Percentiles rank a stretch among this genome's conserved stretches.
Evolutionary conservation across 2,329 filamentous ascomycete species (phyloP).

Genomic region (Dissoconium aciculare): DNA sequence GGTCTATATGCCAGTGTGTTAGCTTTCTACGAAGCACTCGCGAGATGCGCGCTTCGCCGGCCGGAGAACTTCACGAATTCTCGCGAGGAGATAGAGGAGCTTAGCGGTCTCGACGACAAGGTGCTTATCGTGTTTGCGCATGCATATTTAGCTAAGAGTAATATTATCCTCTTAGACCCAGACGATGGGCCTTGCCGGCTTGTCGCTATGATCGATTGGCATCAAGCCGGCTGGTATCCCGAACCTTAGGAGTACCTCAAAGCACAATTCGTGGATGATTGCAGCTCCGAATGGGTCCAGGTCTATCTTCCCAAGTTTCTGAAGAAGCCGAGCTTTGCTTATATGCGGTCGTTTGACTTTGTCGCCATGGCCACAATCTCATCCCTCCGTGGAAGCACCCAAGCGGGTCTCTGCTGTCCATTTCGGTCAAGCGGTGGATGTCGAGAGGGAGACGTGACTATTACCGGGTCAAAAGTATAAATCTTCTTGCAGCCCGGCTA

Average conservation of each 20-base stretch:
- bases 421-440: no score
- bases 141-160: conserved; percentile 32
- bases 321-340: background rate
- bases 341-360: background rate
- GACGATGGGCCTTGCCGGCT: conserved; percentile 10
- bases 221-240: conserved; percentile 10
- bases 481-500: no score
- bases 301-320: background rate
- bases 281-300: background rate
- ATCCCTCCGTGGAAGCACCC: no score
- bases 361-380: background rate
- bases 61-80: background rate
- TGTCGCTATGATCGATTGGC: conserved; percentile 11
- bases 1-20: conserved; percentile 1
- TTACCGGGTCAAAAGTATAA: no score
- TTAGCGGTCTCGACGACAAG: conserved; percentile 2
- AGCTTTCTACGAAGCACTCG: conserved; percentile 3
- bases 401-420: no score
- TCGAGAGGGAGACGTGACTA: no score
- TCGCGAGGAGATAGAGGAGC: conserved; percentile 1
- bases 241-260: conserved; percentile 11
- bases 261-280: conserved; percentile 13
- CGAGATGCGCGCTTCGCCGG: background rate
- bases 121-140: conserved; percentile 28
- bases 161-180: conserved; percentile 27